Percentiles rank a stretch among this genome's conserved stretches.
Conservation (phyloP, 352 stramenopile species). For the Phytophthora sansomeana region DNA sequence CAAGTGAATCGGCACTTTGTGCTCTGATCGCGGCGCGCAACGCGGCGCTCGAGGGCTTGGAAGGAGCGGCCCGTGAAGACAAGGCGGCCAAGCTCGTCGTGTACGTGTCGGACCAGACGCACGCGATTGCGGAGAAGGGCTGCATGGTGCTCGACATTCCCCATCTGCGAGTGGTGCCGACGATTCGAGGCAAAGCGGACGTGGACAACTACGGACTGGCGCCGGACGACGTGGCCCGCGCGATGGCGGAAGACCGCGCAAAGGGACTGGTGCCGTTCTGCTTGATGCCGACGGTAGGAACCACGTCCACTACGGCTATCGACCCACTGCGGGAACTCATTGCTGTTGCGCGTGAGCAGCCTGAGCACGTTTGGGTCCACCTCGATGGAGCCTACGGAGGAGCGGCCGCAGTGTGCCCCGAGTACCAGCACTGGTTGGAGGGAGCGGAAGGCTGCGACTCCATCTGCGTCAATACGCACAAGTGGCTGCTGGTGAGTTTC, state of each 20-base stretch:
- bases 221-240: slow-evolving; percentile 51
- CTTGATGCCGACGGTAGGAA: slow-evolving; percentile 68
- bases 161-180: slow-evolving; percentile 62
- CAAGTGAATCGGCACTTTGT: slow-evolving; percentile 66
- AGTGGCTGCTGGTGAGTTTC: slow-evolving; percentile 77
- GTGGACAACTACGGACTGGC: slow-evolving; percentile 61
- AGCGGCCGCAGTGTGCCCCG: slow-evolving; percentile 57
- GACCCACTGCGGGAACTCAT: slow-evolving; percentile 56
- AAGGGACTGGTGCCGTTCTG: slow-evolving; percentile 67
- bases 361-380: slow-evolving; percentile 64
- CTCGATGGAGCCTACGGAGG: slow-evolving; percentile 73
- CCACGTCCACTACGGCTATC: slow-evolving; percentile 67
- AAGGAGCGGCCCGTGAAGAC: slow-evolving; percentile 41
- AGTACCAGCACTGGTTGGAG: slow-evolving; percentile 59
- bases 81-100: slow-evolving; percentile 55
- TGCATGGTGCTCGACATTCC: slow-evolving; percentile 73
- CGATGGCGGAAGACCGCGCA: slow-evolving; percentile 60
- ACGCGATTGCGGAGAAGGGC: slow-evolving; percentile 72
- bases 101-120: slow-evolving; percentile 79
- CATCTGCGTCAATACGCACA: slow-evolving; percentile 79
- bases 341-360: slow-evolving; percentile 46
- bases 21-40: slow-evolving; percentile 54
- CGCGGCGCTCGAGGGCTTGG: slow-evolving; percentile 43
- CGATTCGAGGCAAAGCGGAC: slow-evolving; percentile 51
- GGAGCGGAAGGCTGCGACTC: slow-evolving; percentile 71